Conservation (phyloP, 345 rosid species). For the Hypericum perforatum region DNA sequence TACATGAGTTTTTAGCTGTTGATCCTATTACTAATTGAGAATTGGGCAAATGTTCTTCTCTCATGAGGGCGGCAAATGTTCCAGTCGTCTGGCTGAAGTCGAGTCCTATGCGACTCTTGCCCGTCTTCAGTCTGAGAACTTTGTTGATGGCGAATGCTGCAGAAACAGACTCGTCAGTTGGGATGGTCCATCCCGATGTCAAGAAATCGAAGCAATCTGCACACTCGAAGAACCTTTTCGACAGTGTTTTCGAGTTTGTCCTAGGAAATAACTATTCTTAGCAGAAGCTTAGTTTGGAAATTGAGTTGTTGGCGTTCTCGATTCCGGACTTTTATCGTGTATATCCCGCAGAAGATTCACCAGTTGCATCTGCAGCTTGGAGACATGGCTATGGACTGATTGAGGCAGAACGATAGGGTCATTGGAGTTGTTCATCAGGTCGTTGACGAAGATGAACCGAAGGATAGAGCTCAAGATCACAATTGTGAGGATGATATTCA, state of each 20-base stretch:
- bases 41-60: no score
- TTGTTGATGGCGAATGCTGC: conserved; percentile 35
- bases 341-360: conserved; percentile 34
- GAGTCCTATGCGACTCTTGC: conserved; percentile 34
- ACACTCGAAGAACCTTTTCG: conserved; percentile 34
- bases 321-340: conserved; percentile 22
- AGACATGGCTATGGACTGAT: conserved; percentile 26
- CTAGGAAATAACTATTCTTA: conserved; percentile 27
- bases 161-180: conserved; percentile 30
- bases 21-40: no score
- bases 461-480: conserved; percentile 21
- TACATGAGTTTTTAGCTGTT: no score
- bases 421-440: conserved; percentile 3
- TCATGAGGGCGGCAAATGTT: conserved; percentile 52
- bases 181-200: conserved; percentile 31
- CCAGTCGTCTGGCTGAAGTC: conserved; percentile 43
- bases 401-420: conserved; percentile 7
- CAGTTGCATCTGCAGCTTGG: conserved; percentile 26
- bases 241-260: conserved; percentile 35
- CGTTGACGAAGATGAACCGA: conserved; percentile 14
- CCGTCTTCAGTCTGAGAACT: conserved; percentile 25
- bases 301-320: conserved; percentile 13
- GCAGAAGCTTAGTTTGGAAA: conserved; percentile 43
- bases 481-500: conserved; percentile 22
- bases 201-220: conserved; percentile 39